A percentile compares a stretch with the other conserved stretches of the same genome.
Evolutionary conservation across 83 land plant genomes (phyloP).

Genomic region (Picea abies): DNA sequence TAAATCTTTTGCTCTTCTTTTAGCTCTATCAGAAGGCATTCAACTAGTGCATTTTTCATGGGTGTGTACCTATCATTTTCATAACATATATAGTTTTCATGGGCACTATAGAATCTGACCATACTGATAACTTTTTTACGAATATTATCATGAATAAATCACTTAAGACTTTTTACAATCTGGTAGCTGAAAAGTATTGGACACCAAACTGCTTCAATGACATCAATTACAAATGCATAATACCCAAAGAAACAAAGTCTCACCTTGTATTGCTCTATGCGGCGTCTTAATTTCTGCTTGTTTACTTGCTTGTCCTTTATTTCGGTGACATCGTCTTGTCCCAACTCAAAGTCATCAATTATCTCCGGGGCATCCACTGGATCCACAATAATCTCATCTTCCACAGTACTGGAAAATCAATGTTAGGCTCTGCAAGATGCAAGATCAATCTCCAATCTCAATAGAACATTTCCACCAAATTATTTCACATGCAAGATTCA

Average conservation of each 20-base stretch:
- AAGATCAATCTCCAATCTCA: slow-evolving; percentile 7
- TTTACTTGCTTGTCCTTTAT: slow-evolving; percentile 90
- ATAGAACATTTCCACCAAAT: background rate
- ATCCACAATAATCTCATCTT: slow-evolving; percentile 93
- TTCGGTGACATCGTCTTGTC: slow-evolving; percentile 79
- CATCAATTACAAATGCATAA: background rate
- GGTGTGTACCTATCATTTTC: background rate
- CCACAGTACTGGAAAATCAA: slow-evolving; percentile 75
- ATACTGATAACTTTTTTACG: background rate
- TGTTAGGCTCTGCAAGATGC: slow-evolving; percentile 23
- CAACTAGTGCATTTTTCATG: background rate
- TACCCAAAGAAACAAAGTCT: slow-evolving; percentile 16
- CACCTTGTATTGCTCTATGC: slow-evolving; percentile 86
- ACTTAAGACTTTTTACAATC: background rate
- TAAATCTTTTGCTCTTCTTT: background rate
- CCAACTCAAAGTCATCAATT: slow-evolving; percentile 93
- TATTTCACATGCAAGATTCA: slow-evolving; percentile 6
- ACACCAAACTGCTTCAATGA: slow-evolving; percentile 16
- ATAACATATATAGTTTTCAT: background rate
- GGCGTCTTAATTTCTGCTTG: slow-evolving; percentile 79
- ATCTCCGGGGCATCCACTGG: slow-evolving; percentile 88
- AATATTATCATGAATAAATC: background rate
- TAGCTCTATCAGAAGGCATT: background rate
- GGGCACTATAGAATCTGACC: background rate
- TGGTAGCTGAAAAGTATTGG: background rate